These are phyloP conservation scores for Excoecaria agallocha DNA, from an alignment of 345 rosid genomes.

Conservation along the genomic window DNA sequence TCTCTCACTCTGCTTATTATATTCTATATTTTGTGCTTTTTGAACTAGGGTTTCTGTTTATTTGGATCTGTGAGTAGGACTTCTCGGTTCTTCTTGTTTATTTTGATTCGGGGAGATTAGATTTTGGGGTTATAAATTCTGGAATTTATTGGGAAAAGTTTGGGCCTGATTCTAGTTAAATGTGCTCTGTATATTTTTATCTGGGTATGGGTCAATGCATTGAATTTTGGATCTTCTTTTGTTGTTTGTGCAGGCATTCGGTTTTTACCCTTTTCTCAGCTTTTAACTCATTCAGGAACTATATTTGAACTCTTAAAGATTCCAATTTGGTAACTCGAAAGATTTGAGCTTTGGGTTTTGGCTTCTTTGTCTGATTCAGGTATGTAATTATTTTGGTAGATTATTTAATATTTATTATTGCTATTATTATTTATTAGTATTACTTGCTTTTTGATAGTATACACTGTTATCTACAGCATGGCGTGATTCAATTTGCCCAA, in stretches of 20 bases:
- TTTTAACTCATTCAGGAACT: slow-evolving; percentile 37
- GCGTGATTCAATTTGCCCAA: background rate
- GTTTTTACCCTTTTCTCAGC: slow-evolving; percentile 29
- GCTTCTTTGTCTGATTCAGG: slow-evolving; percentile 42
- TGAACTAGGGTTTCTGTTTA: slow-evolving; percentile 8
- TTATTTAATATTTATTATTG: background rate
- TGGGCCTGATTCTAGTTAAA: slow-evolving; percentile 8
- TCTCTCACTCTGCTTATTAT: background rate
- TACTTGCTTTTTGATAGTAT: slow-evolving; percentile 1
- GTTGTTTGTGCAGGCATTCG: slow-evolving; percentile 36
- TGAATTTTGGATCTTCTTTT: background rate
- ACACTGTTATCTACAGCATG: background rate
- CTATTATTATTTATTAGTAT: background rate
- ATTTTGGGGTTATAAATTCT: slow-evolving; percentile 12
- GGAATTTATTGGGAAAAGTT: background rate
- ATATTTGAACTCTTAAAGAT: slow-evolving; percentile 21
- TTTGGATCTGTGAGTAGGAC: background rate
- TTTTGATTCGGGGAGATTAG: slow-evolving; percentile 10
- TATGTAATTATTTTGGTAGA: slow-evolving; percentile 13
- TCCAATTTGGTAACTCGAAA: slow-evolving; percentile 15
- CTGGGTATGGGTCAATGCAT: background rate
- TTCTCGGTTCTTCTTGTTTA: background rate
- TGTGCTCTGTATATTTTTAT: background rate
- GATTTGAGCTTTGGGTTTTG: slow-evolving; percentile 13
- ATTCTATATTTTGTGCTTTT: background rate